phyloP scores from a whole-genome alignment of 257 asterid species.

The Mitragyna speciosa region DNA sequence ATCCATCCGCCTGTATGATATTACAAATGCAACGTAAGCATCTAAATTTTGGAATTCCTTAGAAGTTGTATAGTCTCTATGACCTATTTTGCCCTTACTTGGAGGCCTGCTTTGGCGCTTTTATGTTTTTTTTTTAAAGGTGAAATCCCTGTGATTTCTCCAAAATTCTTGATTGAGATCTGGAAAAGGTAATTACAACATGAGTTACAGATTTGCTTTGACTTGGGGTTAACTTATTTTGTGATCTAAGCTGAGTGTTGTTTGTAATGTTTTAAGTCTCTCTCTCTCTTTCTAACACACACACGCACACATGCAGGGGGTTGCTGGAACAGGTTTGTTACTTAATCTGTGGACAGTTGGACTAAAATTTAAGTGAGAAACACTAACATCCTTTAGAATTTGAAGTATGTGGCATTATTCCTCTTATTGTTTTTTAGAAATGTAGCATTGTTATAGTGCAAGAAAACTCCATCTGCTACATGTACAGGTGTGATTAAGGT shows the following conservation, averaged over 20 bases:
- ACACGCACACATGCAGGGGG: no score
- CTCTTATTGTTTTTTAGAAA: neutral
- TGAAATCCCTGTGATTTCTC: neutral
- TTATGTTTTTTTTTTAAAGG: neutral
- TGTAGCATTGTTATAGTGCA: neutral
- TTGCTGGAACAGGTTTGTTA: neutral
- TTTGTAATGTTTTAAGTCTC: neutral
- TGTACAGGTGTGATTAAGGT: neutral
- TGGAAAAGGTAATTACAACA: neutral
- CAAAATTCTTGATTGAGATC: neutral
- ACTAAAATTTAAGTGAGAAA: no score
- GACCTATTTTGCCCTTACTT: neutral
- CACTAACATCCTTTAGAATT: neutral
- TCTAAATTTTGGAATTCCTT: constrained; percentile 15
- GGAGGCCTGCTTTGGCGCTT: neutral
- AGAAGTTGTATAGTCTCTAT: neutral
- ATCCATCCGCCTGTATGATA: constrained; percentile 90
- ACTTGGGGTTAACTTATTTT: neutral
- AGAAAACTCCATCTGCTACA: neutral
- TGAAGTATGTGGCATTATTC: neutral
- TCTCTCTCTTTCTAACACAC: no score
- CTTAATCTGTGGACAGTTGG: neutral
- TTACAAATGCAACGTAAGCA: constrained; percentile 78
- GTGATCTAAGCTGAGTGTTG: neutral
- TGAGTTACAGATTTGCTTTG: neutral